Evolutionary conservation across 2,329 filamentous ascomycete species (phyloP), one percentile per base, ranked within the genome.

Genomic region (Fusarium sp.): DNA sequence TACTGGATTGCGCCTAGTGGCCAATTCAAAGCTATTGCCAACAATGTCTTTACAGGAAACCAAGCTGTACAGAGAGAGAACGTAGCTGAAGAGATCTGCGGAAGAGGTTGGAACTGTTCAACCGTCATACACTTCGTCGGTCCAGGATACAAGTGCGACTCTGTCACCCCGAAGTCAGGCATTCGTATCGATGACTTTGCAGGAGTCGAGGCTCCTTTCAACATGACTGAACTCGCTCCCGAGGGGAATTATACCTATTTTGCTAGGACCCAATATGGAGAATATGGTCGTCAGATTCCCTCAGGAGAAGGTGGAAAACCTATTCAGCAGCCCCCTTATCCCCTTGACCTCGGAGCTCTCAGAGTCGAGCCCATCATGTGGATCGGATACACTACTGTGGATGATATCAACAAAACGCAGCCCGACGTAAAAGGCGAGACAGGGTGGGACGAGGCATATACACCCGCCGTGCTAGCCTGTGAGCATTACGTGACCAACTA

Each of bases 401-500:
- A 77, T 0, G 42, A 76, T 11, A 9, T 64, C 0, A 66, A 29
- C 2, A 44, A 60, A 35, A 20, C 46, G 2, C 75, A 74, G 4
- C 59, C 73, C 0, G 60, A 31, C 0, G 5, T 56, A 0, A 65
- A 46, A 0, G 9, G 51, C 0, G 9, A 27, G 0, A 5, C 58
- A 2, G 73, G 69, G 4, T 77, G 75, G 75, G 31, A 70, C 1
- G 55, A 71, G 1, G 75, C 69, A 0, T 77, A 70, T 14, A 75
- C 66, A 1, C 62, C 73, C 0, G 29, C 65, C 0, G 64, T 76
- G 3, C 70, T 77, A 36, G 75, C 69, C 3, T 77, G 75, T 5
- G 75, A 77, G 10, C 75, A 77, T 12, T 77, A 67, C 31, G 75
- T 77, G 31, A 69, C 70, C 2, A 73, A 73, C 1, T 76, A 77